These are phyloP conservation scores for Dendrocalamus sinicus DNA, from an alignment of 176 grass and related monocot species.

Conservation along the genomic window DNA sequence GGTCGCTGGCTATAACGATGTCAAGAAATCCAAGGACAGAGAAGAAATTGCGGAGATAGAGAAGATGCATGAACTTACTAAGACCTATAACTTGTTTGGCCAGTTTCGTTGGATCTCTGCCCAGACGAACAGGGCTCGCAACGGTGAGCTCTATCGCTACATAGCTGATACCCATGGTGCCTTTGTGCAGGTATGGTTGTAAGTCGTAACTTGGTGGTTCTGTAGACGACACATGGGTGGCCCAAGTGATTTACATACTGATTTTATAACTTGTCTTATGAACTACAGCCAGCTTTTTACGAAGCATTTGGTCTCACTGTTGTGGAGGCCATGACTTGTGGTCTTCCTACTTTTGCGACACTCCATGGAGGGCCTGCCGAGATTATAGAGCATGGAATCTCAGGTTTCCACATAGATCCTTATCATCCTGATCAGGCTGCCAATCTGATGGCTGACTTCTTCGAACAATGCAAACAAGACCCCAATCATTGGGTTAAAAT, in stretches of 20 bases:
- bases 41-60: slow-evolving; percentile 90
- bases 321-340: slow-evolving; percentile 88
- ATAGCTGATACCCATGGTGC: slow-evolving; percentile 89
- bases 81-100: slow-evolving; percentile 74
- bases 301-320: slow-evolving; percentile 97
- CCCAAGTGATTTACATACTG: background rate
- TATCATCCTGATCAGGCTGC: slow-evolving; percentile 81
- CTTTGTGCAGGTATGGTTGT: slow-evolving; percentile 79
- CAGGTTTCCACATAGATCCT: slow-evolving; percentile 94
- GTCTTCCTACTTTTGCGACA: slow-evolving; percentile 92
- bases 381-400: slow-evolving; percentile 87
- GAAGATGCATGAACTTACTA: slow-evolving; percentile 86
- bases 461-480: slow-evolving; percentile 69
- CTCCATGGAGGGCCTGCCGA: slow-evolving; percentile 88
- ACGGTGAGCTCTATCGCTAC: slow-evolving; percentile 91
- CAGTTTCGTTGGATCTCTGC: slow-evolving; percentile 95
- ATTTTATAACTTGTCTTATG: slow-evolving; percentile 12
- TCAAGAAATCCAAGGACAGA: slow-evolving; percentile 71
- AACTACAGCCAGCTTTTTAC: slow-evolving; percentile 82
- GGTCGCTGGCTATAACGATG: slow-evolving; percentile 82
- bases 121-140: slow-evolving; percentile 81
- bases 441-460: slow-evolving; percentile 75
- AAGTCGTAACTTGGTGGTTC: slow-evolving; percentile 14
- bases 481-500: slow-evolving; percentile 61
- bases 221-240: background rate